Evolutionary conservation across 495 filamentous ascomycete species (phyloP).

Genomic region (Podospora tetraspora): DNA sequence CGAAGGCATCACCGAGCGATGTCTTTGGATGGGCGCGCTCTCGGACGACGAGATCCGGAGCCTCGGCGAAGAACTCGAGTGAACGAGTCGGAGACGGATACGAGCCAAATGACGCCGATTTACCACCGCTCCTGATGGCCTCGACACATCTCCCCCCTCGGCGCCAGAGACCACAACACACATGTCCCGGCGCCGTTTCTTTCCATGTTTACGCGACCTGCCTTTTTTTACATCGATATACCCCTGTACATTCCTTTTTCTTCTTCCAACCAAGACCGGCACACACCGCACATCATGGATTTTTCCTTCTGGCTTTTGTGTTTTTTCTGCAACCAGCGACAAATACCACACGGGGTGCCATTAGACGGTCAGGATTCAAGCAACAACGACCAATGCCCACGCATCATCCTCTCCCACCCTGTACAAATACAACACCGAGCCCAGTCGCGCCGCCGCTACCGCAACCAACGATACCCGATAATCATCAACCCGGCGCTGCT

Average conservation of each 20-base stretch:
- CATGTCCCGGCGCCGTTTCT: neutral
- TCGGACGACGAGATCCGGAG: slow-evolving; percentile 73
- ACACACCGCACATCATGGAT: neutral
- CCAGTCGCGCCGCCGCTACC: neutral
- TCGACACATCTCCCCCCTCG: neutral
- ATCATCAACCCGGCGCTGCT: neutral
- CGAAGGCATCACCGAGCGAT: slow-evolving; percentile 80
- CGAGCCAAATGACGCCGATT: slow-evolving; percentile 9
- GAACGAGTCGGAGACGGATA: slow-evolving; percentile 5
- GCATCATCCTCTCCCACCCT: neutral
- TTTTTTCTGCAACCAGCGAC: neutral
- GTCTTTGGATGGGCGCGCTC: slow-evolving; percentile 90
- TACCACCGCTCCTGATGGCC: neutral
- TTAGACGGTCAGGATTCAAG: slow-evolving; percentile 1
- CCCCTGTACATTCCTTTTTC: slow-evolving; percentile 19
- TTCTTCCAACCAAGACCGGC: neutral
- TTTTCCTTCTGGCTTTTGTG: neutral
- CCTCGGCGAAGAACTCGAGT: slow-evolving; percentile 40
- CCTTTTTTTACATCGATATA: slow-evolving; percentile 17
- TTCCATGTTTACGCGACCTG: neutral
- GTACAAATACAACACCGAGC: slow-evolving; percentile 1
- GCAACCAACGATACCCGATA: neutral
- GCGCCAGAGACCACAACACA: neutral
- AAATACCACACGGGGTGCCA: neutral
- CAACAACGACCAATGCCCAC: slow-evolving; percentile 3